These are phyloP conservation scores for Paralagenidium karlingii DNA, from an alignment of 352 stramenopile genomes.

Conservation along the genomic window DNA sequence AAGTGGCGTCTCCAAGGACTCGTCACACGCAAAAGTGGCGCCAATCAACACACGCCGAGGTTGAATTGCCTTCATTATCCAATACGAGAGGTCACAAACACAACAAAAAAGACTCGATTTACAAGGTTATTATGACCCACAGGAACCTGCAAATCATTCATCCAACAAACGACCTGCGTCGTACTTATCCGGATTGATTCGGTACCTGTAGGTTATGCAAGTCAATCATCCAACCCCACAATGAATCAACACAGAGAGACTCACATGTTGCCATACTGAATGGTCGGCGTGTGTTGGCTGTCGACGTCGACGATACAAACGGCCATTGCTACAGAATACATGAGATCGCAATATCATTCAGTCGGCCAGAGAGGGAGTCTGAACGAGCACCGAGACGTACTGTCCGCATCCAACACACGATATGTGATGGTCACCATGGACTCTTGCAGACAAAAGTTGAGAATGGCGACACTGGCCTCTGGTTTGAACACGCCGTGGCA, in stretches of 20 bases:
- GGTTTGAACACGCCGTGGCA: conserved; percentile 76
- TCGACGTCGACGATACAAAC: conserved; percentile 78
- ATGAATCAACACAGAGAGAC: too few species aligned
- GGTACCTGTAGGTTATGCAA: too few species aligned
- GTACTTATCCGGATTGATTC: too few species aligned
- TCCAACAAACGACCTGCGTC: too few species aligned
- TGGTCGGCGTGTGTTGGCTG: conserved; percentile 65
- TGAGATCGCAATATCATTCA: background rate
- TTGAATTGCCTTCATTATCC: too few species aligned
- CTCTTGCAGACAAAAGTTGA: conserved; percentile 73
- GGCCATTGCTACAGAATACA: conserved; percentile 40
- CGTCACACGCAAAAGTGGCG: conserved; percentile 46
- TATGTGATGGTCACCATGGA: conserved; percentile 83
- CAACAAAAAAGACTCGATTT: too few species aligned
- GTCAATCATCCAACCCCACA: too few species aligned
- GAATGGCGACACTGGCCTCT: conserved; percentile 62
- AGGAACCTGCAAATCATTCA: too few species aligned
- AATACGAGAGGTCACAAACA: too few species aligned
- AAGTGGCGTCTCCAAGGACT: conserved; percentile 32
- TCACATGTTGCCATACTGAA: conserved; percentile 83
- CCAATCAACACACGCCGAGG: conserved; percentile 24
- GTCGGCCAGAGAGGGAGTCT: background rate
- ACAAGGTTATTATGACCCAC: too few species aligned
- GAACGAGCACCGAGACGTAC: conserved; percentile 13
- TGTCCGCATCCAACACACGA: conserved; percentile 61